Conservation (phyloP, 306 rosid genomes). For the Carpinus fangiana region DNA sequence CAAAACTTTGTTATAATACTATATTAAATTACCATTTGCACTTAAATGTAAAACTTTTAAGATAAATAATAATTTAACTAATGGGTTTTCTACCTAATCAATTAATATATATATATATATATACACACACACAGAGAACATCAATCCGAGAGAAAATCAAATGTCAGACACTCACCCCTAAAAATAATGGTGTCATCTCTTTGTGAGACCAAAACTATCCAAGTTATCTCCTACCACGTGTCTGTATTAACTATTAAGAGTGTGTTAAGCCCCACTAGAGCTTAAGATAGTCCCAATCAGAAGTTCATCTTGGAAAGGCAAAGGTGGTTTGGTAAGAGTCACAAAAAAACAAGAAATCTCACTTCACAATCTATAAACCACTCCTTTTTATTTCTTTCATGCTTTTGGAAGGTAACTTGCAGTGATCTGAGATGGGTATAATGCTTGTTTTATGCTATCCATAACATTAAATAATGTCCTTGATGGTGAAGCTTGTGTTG, state of each 20-base stretch:
- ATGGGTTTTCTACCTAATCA: not conserved
- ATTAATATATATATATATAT: not conserved
- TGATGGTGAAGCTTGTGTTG: not conserved
- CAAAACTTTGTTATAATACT: too few species aligned
- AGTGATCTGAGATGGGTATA: slow-evolving; percentile 11
- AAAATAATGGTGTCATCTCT: slow-evolving; percentile 44
- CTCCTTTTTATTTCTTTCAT: too few species aligned
- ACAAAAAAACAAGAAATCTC: not conserved
- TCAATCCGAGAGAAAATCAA: slow-evolving; percentile 18
- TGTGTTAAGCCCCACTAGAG: slow-evolving; percentile 14
- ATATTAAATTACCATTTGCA: too few species aligned
- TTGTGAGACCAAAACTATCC: slow-evolving; percentile 45
- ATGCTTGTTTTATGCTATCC: slow-evolving; percentile 20
- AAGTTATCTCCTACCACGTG: slow-evolving; percentile 34
- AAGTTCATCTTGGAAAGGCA: slow-evolving; percentile 30
- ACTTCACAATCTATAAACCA: slow-evolving; percentile 14
- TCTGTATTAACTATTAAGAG: slow-evolving; percentile 8
- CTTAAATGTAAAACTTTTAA: too few species aligned
- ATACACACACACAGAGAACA: too few species aligned
- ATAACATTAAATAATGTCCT: not conserved
- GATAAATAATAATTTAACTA: too few species aligned
- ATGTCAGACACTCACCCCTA: slow-evolving; percentile 29
- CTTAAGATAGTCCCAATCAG: slow-evolving; percentile 36
- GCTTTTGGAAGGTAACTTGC: not conserved
- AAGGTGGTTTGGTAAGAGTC: slow-evolving; percentile 11